Base-by-base conservation (phyloP, 1,139 yeast genomes). In the Yamadazyma spencermartinsiae region DNA sequence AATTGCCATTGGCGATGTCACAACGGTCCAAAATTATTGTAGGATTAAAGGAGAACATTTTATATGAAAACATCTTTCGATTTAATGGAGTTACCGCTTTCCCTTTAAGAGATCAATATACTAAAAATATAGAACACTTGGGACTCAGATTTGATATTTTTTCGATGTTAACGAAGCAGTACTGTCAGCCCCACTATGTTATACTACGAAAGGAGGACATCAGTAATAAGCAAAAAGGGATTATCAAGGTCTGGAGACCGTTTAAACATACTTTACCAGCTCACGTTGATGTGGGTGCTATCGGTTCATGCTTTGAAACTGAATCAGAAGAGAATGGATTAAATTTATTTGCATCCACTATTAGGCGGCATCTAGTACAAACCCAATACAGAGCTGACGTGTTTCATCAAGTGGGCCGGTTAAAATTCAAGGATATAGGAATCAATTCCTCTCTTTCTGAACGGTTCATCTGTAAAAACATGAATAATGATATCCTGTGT, bases 21-120 rank as follows among this genome's bases (percentile, higher is more conserved):
- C 42, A 47, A 16, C 42, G 43, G 14, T 43, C 47, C 8, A 35
- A 34, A 24, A 45, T 41, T 36, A 45, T 49, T 15, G 46, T 61
- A 2, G 66, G 61, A 27, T 33, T 55, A 21, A 54, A 56, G 20
- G 67, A 64, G 31, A 61, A 61, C 45, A 63, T 68, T 12, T 45
- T 70, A 15, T 60, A 58, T 37, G 76, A 71, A 40, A 68, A 67
- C 40, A 53, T 70, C 13, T 58, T 55, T 42, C 42, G 76, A 30
- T 54, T 68, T 41, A 68, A 61, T 3, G 75, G 76, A 3, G 45
- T 66, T 21, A 68, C 76, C 0, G 70, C 72, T 0, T 71, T 71
- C 44, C 73, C 74, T 2, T 45, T 71, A 32, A 66, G 67, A 38
- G 52, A 54, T 31, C 44, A 46, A 21, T 40, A 61, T 27, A 56